Evolutionary conservation across 345 rosid species (phyloP), one percentile per base, ranked within the genome.

Genomic region (Pistacia integerrima): DNA sequence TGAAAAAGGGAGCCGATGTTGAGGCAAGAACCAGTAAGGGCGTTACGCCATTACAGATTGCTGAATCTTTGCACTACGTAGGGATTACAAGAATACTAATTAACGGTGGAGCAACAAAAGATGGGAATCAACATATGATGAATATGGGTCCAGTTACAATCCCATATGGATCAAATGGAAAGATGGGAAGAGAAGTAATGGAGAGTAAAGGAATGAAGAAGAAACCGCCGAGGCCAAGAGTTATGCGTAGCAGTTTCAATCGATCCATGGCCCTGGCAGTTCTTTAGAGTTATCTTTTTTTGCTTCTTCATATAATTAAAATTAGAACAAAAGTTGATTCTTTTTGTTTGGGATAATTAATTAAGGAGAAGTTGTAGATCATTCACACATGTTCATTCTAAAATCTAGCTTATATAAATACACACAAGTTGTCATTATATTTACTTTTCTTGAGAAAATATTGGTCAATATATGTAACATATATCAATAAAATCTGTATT

Each of bases 1-100:
- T 89, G n/a, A 89, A 91, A 74, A 89, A 64, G 65, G 91, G 88
- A 2, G 89, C 85, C 2, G 88, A 87, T 64, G 81, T 85, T 17
- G 92, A 85, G 35, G 85, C 86, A 2, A 83, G 89, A 74, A 89
- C 94, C 4, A 80, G 75, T 1, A 91, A 91, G 76, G 84, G 85
- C 13, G 81, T 83, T 4, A 80, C 84, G 5, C 74, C 89, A 0
- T 49, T 82, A 10, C 94, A 89, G 48, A 87, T 91, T 33, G 88
- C 94, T 0, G 88, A 89, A 79, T 89, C 88, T 1, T 69, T 87
- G 44, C 88, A 86, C 17, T 91, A 86, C 54, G 74, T 22, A 8
- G 94, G 94, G 18, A 89, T 91, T 46, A 82, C 79, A 4, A 81
- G 94, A 76, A 82, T 89, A 14, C 79, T 91, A 0, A 66, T 84